phyloP scores from a whole-genome alignment of 805 yeast genomes.

The Candida dendrica region DNA sequence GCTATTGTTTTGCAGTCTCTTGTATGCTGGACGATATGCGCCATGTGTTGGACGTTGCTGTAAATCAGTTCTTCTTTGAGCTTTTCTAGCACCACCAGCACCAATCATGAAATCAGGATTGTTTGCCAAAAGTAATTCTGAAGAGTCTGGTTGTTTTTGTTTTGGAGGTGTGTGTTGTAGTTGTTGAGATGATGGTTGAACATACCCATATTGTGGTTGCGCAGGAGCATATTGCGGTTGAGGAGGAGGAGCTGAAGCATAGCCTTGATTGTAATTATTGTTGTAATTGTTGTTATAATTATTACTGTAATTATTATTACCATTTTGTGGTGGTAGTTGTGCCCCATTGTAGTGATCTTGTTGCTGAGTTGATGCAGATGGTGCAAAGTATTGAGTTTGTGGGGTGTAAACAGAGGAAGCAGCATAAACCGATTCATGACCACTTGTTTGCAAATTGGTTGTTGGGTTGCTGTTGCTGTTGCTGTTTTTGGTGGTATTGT shows the following conservation, averaged over 20 bases:
- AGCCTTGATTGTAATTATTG: conserved; percentile 5
- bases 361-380: background rate
- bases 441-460: no score
- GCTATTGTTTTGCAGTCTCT: conserved; percentile 23
- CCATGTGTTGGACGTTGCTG: conserved; percentile 4
- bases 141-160: conserved; percentile 16
- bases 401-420: background rate
- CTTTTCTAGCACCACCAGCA: conserved; percentile 11
- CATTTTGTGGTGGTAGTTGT: background rate
- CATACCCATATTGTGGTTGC: conserved; percentile 9
- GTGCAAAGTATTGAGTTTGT: background rate
- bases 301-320: no score
- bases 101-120: conserved; percentile 40
- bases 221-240: conserved; percentile 14
- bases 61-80: conserved; percentile 4
- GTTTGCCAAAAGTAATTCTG: conserved; percentile 36
- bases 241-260: conserved; percentile 7
- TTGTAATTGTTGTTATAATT: conserved; percentile 1
- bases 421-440: background rate
- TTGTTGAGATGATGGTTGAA: conserved; percentile 12
- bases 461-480: background rate
- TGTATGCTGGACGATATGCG: conserved; percentile 31
- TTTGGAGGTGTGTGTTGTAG: conserved; percentile 15
- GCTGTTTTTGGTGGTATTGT: background rate
- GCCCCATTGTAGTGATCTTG: background rate